Evolutionary conservation across 305 asterid species (phyloP), one percentile per base, ranked within the genome.

Genomic region (Fraxinus xanthoxyloides): DNA sequence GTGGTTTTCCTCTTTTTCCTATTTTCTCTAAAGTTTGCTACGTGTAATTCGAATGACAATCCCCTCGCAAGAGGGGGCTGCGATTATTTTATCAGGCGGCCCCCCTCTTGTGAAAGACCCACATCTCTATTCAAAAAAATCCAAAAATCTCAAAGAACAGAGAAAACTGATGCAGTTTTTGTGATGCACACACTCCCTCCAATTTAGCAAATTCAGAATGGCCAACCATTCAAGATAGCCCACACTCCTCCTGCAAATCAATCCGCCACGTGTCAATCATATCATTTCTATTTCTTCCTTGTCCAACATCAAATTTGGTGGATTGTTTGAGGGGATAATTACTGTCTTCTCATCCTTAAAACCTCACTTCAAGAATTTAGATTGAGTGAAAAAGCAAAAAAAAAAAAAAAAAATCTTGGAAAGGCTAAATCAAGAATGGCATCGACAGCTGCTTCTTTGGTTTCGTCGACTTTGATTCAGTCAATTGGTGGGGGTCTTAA

Each of bases 191-290:
- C 75, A 7, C 76, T 32, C 46, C 76, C 15, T 15, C 43, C 76
- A 15, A 70, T 7, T 32, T 21, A 56, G 32, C 84, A 32, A 30
- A 82, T 12, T 9, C 84, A 83, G 81, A 83, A 56, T 77, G 88
- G 89, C 95, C 95, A 93, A 87, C 90, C 97, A 83, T 89, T 89
- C 83, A 82, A 84, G 97, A 91, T 92, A 91, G 90, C 84, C 78
- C 86, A 84, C 76, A 79, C 48, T 38, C 75, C 0, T n/a, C 4
- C 48, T 3, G 38, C 34, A 31, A 86, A 82, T 31, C 80, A 73
- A 31, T 77, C 85, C 61, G 91, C 79, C 92, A 91, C 95, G 92
- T 89, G 97, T 87, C 90, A 28, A 15, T 31, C 83, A 54, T 61
- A 76, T 85, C 34, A 61, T 81, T 81, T 74, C 35, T 69, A 35